phyloP scores from a whole-genome alignment of 192 early-diverging fungal species.

The Coemansia sp. region DNA sequence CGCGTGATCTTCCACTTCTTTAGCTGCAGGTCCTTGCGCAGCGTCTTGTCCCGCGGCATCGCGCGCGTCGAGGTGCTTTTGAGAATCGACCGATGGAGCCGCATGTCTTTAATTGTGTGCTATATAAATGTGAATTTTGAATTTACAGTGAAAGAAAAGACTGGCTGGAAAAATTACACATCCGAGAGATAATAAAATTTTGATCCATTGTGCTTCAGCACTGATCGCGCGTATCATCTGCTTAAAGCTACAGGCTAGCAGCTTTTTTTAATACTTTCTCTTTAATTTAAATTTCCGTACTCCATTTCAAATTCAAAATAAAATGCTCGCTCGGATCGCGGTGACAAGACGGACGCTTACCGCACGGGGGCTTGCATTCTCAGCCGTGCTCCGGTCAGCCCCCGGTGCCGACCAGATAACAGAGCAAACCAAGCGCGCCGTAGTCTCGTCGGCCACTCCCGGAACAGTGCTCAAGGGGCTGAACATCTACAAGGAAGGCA shows the following conservation, averaged over 20 bases:
- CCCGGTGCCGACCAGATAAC: constrained; percentile 1
- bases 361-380: constrained; percentile 6
- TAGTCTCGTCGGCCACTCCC: constrained; percentile 57
- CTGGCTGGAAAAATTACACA: constrained; percentile 2
- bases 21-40: constrained; percentile 46
- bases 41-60: constrained; percentile 32
- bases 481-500: constrained; percentile 77
- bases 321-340: constrained; percentile 12
- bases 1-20: constrained; percentile 61
- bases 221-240: neutral
- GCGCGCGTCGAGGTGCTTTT: constrained; percentile 21
- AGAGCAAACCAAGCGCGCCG: constrained; percentile 3
- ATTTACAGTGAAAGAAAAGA: neutral
- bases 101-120: constrained; percentile 20
- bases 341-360: neutral
- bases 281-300: neutral
- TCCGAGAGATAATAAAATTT: neutral
- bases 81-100: constrained; percentile 39
- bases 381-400: constrained; percentile 3
- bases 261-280: neutral
- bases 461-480: constrained; percentile 85
- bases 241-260: neutral
- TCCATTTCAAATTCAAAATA: neutral
- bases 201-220: neutral
- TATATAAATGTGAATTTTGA: constrained; percentile 3